Evolutionary conservation across 768 basidiomycete species (phyloP), one percentile per base, ranked within the genome.

Genomic region (Mycena galericulata): DNA sequence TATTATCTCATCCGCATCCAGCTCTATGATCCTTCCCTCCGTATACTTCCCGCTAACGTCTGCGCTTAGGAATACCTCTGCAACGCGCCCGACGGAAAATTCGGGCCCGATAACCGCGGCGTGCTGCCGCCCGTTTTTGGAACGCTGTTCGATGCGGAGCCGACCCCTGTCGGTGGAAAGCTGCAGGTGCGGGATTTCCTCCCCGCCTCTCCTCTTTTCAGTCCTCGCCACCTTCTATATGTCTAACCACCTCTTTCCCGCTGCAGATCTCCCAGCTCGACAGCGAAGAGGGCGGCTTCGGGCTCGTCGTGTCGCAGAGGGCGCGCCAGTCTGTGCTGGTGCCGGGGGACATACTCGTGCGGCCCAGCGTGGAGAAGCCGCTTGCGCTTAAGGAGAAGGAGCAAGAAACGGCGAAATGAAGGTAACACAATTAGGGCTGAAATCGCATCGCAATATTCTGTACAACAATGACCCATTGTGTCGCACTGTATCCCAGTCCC

Each of bases 1-100:
- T n/a, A n/a, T n/a, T n/a, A n/a, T n/a, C n/a, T n/a, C n/a, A n/a
- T n/a, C n/a, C n/a, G n/a, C n/a, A n/a, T n/a, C n/a, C n/a, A n/a
- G n/a, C n/a, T 26, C 5, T 43, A 2, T 46, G 17, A n/a, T 46
- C 26, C 27, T 27, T 46, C 32, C 54, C 5, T 45, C 17, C 36
- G 34, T 27, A 11, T 40, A 18, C 30, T 36, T n/a, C 34, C 22
- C 6, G n/a, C 29, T 26, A 18, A 41, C 22, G 15, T 18, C 2
- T 12, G 9, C 8, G 15, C 45, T 11, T 65, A 68, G 68, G 69
- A 75, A 69, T 70, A 76, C 70, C 74, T 76, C 68, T 81, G 80
- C 73, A 84, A 83, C 75, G 77, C 80, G 0, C 78, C 83, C 3
- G 83, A 84, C 67, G 83, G 83, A 38, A 80, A 76, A 60, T 75